These are phyloP conservation scores for Amphichorda felina DNA, from an alignment of 2,329 filamentous ascomycete genomes.

Conservation along the genomic window DNA sequence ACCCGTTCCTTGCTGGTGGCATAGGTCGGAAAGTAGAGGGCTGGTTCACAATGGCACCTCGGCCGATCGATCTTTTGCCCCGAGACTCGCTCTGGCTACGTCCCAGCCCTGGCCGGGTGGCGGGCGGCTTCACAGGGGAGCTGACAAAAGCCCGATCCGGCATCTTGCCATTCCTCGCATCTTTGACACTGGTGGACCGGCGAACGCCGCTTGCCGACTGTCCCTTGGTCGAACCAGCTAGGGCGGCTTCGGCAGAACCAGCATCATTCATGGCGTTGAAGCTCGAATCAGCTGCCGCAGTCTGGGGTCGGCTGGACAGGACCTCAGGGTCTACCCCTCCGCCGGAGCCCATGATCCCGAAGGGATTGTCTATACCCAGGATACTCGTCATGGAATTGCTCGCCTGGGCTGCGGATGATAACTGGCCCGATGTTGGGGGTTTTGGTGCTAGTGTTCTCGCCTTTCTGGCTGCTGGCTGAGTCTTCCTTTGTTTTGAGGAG, in stretches of 20 bases:
- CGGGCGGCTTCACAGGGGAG: conserved; percentile 38
- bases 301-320: conserved; percentile 40
- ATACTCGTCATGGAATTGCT: background rate
- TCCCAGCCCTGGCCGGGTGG: conserved; percentile 33
- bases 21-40: conserved; percentile 30
- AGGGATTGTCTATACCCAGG: conserved; percentile 32
- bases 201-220: conserved; percentile 16
- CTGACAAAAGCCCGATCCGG: conserved; percentile 27
- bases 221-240: conserved; percentile 12
- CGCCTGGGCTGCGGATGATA: conserved; percentile 7
- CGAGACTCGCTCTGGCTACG: conserved; percentile 43
- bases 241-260: conserved; percentile 11
- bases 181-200: conserved; percentile 32
- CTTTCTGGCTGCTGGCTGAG: conserved; percentile 14
- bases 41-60: conserved; percentile 31
- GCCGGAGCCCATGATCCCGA: conserved; percentile 31
- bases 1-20: conserved; percentile 16
- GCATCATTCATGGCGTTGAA: conserved; percentile 10
- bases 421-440: conserved; percentile 23
- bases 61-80: conserved; percentile 27
- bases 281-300: conserved; percentile 30
- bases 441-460: conserved; percentile 38
- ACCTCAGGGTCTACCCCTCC: conserved; percentile 48
- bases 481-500: conserved; percentile 3
- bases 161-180: conserved; percentile 27